A percentile compares a stretch with the other conserved stretches of the same genome.
Conservation (phyloP, 306 rosid species). For the Cucurbita ficifolia region DNA sequence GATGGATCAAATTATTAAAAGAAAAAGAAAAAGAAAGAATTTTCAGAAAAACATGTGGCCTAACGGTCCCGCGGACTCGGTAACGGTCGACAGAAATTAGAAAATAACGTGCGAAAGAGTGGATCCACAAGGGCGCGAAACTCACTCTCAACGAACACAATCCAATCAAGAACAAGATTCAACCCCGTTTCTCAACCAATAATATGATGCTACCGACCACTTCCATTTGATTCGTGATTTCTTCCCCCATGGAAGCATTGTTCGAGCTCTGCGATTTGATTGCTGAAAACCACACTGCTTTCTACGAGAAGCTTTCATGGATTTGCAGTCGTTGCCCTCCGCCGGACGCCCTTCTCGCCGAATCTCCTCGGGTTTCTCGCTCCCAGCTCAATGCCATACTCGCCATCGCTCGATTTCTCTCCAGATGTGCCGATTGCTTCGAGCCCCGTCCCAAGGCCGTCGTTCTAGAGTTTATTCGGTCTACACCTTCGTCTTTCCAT, state of each 20-base stretch:
- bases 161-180: background rate
- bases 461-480: slow-evolving; percentile 60
- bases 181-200: background rate
- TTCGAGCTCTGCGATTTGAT: slow-evolving; percentile 85
- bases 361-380: slow-evolving; percentile 76
- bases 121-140: background rate
- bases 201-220: background rate
- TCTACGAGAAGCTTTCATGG: slow-evolving; percentile 63
- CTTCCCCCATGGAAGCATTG: slow-evolving; percentile 61
- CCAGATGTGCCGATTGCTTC: slow-evolving; percentile 43
- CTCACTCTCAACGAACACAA: background rate
- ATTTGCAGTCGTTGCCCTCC: slow-evolving; percentile 67
- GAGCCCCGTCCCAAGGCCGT: slow-evolving; percentile 65
- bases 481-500: slow-evolving; percentile 47
- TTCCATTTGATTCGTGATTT: background rate
- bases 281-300: slow-evolving; percentile 56
- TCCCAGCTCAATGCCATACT: slow-evolving; percentile 85
- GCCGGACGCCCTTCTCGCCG: slow-evolving; percentile 41
- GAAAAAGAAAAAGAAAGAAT: too few species aligned
- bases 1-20: too few species aligned
- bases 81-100: slow-evolving; percentile 2
- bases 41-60: background rate
- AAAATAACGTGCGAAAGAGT: background rate
- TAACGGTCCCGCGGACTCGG: slow-evolving; percentile 1
- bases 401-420: slow-evolving; percentile 67